phyloP scores from a whole-genome alignment of 1,139 yeast species.

The Arxiozyma telluris region DNA sequence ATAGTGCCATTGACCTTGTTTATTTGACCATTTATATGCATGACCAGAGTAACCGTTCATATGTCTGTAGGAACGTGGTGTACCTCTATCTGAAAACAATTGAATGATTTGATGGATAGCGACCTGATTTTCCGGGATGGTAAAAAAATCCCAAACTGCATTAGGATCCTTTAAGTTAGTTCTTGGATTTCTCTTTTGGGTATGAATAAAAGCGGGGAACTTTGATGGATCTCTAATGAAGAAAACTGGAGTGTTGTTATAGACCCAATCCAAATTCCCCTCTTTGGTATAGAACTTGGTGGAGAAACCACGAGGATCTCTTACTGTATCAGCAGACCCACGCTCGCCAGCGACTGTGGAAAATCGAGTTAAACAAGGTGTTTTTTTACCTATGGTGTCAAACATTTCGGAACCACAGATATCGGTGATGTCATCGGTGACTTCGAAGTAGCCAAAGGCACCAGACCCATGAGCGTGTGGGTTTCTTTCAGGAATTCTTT shows the following conservation, averaged over 20 bases:
- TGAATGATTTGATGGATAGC: conserved; percentile 56
- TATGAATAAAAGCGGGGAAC: conserved; percentile 51
- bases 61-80: conserved; percentile 54
- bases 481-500: conserved; percentile 55
- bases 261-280: conserved; percentile 55
- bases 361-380: conserved; percentile 42
- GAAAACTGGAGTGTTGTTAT: conserved; percentile 53
- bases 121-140: conserved; percentile 49
- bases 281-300: conserved; percentile 50
- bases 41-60: conserved; percentile 71
- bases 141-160: conserved; percentile 64
- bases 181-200: conserved; percentile 69
- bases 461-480: conserved; percentile 63
- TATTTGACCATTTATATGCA: conserved; percentile 59
- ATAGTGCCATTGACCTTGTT: conserved; percentile 56
- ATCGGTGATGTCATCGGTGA: conserved; percentile 48
- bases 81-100: conserved; percentile 60
- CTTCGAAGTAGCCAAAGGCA: conserved; percentile 52
- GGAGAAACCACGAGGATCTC: conserved; percentile 55
- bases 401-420: conserved; percentile 43
- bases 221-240: conserved; percentile 51
- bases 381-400: conserved; percentile 41
- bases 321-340: conserved; percentile 48
- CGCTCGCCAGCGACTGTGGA: conserved; percentile 55
- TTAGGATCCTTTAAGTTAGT: conserved; percentile 73